These are phyloP conservation scores for Cladosporium sp. DNA, from an alignment of 2,329 filamentous ascomycete genomes.

Conservation along the genomic window DNA sequence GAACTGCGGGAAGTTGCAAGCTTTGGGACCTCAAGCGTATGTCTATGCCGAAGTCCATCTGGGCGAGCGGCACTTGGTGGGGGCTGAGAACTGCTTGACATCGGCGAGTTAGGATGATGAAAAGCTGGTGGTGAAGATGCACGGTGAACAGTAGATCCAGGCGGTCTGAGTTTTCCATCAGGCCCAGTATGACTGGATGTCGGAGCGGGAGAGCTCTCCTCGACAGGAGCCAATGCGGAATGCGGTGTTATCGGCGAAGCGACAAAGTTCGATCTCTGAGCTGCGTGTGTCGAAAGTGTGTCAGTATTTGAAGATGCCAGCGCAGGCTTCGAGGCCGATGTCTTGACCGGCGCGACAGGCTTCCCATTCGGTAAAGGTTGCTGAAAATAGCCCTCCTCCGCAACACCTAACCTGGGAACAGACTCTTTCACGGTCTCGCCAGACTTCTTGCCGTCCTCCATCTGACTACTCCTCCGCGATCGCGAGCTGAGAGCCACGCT, in stretches of 20 bases:
- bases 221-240: conserved; percentile 22
- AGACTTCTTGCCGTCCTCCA: conserved; percentile 25
- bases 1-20: conserved; percentile 58
- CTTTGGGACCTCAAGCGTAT: conserved; percentile 83
- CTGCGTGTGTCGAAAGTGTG: conserved; percentile 11
- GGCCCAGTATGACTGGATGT: conserved; percentile 5
- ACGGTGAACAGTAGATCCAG: conserved; percentile 21
- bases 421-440: conserved; percentile 24
- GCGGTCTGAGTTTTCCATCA: conserved; percentile 24
- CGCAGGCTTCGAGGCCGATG: conserved; percentile 18
- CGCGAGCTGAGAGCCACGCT: conserved; percentile 32
- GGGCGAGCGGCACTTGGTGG: conserved; percentile 40
- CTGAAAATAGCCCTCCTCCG: conserved; percentile 44
- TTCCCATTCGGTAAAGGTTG: conserved; percentile 31
- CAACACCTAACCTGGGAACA: conserved; percentile 20
- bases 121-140: conserved; percentile 35
- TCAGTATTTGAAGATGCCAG: conserved; percentile 16
- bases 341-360: conserved; percentile 30
- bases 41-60: conserved; percentile 66
- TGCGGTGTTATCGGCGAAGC: conserved; percentile 18
- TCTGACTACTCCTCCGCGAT: conserved; percentile 23
- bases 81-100: conserved; percentile 44
- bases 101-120: conserved; percentile 37
- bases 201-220: conserved; percentile 23
- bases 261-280: conserved; percentile 17